phyloP scores from a whole-genome alignment of 2,329 filamentous ascomycete species.

The Aureobasidium sp. region DNA sequence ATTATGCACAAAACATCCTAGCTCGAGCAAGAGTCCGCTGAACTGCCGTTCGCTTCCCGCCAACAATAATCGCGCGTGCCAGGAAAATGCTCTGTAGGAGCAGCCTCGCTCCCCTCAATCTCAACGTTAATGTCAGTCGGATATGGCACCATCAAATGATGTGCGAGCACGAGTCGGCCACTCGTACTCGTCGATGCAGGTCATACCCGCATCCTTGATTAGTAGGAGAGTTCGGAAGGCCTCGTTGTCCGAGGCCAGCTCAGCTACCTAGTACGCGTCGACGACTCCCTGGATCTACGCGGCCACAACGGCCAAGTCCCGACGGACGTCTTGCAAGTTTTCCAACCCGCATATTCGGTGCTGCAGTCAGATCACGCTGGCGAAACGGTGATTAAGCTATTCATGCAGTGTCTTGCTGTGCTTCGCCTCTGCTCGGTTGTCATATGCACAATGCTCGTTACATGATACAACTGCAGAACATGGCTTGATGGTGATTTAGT shows the following conservation, averaged over 20 bases:
- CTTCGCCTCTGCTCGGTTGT: background rate
- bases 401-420: background rate
- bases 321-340: background rate
- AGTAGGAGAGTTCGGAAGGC: conserved; percentile 1
- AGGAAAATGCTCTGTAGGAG: background rate
- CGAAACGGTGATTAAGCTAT: background rate
- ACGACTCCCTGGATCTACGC: background rate
- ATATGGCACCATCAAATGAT: background rate
- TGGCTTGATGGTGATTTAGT: background rate
- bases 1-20: conserved; percentile 9
- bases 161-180: background rate
- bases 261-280: conserved; percentile 6
- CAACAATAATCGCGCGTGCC: conserved; percentile 4
- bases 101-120: background rate
- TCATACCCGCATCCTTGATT: background rate
- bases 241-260: background rate
- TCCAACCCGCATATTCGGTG: background rate
- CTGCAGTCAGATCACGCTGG: background rate
- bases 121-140: conserved; percentile 5
- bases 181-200: background rate
- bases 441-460: background rate
- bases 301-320: background rate
- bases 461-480: conserved; percentile 1
- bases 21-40: background rate
- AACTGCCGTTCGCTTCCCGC: conserved; percentile 11